A percentile compares a stretch with the other conserved stretches of the same genome.
Conservation (phyloP, 1,284 basidiomycete species). For the Waitea zeae region DNA sequence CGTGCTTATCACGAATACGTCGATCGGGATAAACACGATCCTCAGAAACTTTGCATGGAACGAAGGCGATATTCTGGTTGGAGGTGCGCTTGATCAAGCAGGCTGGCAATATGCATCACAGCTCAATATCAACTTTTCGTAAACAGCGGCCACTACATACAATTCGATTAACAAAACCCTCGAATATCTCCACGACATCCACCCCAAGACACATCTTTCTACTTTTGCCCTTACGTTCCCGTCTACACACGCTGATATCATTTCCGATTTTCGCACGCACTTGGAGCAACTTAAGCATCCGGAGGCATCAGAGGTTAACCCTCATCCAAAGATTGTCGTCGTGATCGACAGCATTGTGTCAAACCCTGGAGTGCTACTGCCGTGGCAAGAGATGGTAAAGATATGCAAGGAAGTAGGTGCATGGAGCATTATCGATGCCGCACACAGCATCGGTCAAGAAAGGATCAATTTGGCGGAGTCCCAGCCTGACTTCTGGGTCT, state of each 20-base stretch:
- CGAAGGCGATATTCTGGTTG: slow-evolving; percentile 29
- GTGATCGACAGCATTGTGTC: slow-evolving; percentile 64
- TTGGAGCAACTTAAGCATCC: slow-evolving; percentile 10
- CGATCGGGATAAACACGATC: slow-evolving; percentile 51
- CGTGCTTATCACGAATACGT: slow-evolving; percentile 50
- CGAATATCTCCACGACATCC: slow-evolving; percentile 40
- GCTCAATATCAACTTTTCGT: neutral
- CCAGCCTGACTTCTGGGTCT: slow-evolving; percentile 68
- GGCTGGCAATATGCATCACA: too few species aligned
- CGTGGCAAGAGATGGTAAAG: slow-evolving; percentile 65
- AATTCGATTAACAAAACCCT: slow-evolving; percentile 36
- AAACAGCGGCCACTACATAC: slow-evolving; percentile 51
- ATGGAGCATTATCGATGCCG: slow-evolving; percentile 65
- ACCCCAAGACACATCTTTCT: slow-evolving; percentile 32
- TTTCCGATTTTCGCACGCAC: slow-evolving; percentile 33
- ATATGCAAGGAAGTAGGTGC: slow-evolving; percentile 55
- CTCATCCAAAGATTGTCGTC: slow-evolving; percentile 36
- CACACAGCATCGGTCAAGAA: slow-evolving; percentile 41
- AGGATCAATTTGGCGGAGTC: slow-evolving; percentile 38
- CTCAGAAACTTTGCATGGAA: slow-evolving; percentile 42
- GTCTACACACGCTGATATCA: slow-evolving; percentile 37
- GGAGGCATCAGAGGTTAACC: slow-evolving; percentile 8
- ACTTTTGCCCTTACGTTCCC: slow-evolving; percentile 45
- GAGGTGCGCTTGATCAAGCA: slow-evolving; percentile 23
- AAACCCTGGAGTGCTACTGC: slow-evolving; percentile 53